phyloP scores from a whole-genome alignment of 768 basidiomycete genomes.

The Panellus pusillus region DNA sequence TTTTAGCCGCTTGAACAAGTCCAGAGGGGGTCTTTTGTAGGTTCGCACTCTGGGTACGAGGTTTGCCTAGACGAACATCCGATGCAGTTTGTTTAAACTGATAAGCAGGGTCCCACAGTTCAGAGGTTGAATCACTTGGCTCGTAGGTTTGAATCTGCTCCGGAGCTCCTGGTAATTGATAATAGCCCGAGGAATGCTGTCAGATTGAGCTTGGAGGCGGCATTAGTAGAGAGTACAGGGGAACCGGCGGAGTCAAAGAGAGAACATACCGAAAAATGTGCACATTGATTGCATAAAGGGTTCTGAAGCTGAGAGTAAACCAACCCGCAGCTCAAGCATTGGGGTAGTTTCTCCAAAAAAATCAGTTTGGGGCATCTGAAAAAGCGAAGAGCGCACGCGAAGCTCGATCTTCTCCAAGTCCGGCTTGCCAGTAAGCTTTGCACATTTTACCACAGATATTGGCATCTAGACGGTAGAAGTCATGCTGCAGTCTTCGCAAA shows the following conservation, averaged over 20 bases:
- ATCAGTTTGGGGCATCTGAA: neutral
- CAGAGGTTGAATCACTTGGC: conserved; percentile 15
- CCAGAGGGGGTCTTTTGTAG: conserved; percentile 2
- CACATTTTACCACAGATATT: neutral
- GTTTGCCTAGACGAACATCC: conserved; percentile 11
- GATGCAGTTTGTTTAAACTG: conserved; percentile 4
- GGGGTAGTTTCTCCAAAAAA: neutral
- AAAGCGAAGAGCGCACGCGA: neutral
- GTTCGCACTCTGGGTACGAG: neutral
- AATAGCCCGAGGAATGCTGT: conserved; percentile 3
- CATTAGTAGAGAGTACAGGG: too few relatives aligned
- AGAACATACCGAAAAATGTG: neutral
- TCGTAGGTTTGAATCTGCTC: conserved; percentile 2
- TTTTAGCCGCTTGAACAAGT: neutral
- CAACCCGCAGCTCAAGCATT: neutral
- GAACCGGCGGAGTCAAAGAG: too few relatives aligned
- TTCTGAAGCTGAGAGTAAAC: neutral
- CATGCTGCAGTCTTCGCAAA: conserved; percentile 2
- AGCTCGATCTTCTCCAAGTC: conserved; percentile 3
- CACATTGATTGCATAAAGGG: neutral
- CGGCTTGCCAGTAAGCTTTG: neutral
- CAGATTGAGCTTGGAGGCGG: too few relatives aligned
- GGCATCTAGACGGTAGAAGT: neutral
- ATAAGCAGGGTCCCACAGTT: conserved; percentile 5
- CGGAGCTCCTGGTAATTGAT: neutral